Evolutionary conservation across 148 eudicot genomes (phyloP).

Genomic region (Bassia scoparia): DNA sequence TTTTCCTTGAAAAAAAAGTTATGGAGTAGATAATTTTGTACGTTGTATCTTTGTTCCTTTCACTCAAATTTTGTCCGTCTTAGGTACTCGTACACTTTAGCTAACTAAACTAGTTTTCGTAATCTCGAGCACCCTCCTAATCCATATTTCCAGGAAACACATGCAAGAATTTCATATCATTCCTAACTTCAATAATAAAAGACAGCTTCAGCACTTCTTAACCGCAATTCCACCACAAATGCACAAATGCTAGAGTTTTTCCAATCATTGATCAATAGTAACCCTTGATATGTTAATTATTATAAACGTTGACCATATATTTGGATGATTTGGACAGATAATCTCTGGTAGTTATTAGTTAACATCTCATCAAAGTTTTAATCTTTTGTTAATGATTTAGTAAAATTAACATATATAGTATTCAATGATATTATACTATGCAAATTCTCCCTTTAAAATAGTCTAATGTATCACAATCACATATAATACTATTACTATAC

Average conservation of each 20-base stretch:
- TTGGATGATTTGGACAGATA: constrained; percentile 17
- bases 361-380: neutral
- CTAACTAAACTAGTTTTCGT: too few relatives aligned
- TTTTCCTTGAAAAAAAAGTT: too few relatives aligned
- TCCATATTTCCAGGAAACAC: constrained; percentile 1
- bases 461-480: constrained; percentile 12
- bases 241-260: neutral
- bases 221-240: constrained; percentile 5
- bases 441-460: constrained; percentile 12
- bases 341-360: neutral
- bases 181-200: constrained; percentile 4
- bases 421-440: neutral
- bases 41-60: too few relatives aligned
- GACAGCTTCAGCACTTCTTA: constrained; percentile 2
- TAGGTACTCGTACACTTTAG: too few relatives aligned
- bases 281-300: neutral
- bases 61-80: too few relatives aligned
- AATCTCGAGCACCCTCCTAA: neutral
- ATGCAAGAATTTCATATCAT: constrained; percentile 13
- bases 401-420: neutral
- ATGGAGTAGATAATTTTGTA: too few relatives aligned
- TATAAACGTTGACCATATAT: constrained; percentile 9
- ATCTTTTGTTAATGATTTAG: constrained; percentile 1
- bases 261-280: neutral
- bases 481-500: neutral